A percentile compares a stretch with the other conserved stretches of the same genome.
Conservation (phyloP, 1,284 basidiomycete genomes). For the Mycena sp. region DNA sequence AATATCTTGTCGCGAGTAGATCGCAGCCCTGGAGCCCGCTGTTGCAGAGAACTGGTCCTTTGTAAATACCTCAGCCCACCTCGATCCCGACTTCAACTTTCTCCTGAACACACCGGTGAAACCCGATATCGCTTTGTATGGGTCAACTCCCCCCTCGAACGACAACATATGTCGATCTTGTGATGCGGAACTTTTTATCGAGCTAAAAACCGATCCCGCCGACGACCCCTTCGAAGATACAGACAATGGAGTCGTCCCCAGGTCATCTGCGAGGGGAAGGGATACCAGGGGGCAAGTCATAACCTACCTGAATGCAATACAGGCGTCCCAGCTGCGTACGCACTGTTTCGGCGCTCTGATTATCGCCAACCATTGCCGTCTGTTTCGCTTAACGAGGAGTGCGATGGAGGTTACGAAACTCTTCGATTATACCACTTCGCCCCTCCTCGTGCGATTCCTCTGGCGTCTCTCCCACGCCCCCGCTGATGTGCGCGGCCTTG, state of each 20-base stretch:
- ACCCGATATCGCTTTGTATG: constrained; percentile 14
- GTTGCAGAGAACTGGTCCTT: constrained; percentile 1
- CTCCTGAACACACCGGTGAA: constrained; percentile 1
- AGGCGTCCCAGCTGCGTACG: constrained; percentile 20
- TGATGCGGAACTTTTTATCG: constrained; percentile 4
- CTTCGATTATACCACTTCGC: constrained; percentile 16
- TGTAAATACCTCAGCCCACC: constrained; percentile 9
- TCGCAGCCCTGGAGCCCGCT: not conserved
- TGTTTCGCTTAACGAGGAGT: constrained; percentile 20
- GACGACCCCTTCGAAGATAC: constrained; percentile 11
- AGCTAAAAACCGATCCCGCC: constrained; percentile 9
- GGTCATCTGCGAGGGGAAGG: not conserved
- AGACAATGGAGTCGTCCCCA: not conserved
- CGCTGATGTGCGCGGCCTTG: constrained; percentile 8
- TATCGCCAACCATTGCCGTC: constrained; percentile 18
- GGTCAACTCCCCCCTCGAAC: constrained; percentile 7
- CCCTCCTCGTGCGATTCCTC: constrained; percentile 11
- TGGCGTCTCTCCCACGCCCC: constrained; percentile 18
- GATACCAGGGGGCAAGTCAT: constrained; percentile 21
- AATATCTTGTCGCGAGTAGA: constrained; percentile 3
- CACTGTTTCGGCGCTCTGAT: constrained; percentile 18
- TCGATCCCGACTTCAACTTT: constrained; percentile 9
- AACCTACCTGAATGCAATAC: constrained; percentile 17
- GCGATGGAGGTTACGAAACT: constrained; percentile 7
- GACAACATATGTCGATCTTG: constrained; percentile 7